Percentiles rank a stretch among this genome's conserved stretches.
Evolutionary conservation across 139 green algal genomes (phyloP).

Genomic region (Picochlorum sp.): DNA sequence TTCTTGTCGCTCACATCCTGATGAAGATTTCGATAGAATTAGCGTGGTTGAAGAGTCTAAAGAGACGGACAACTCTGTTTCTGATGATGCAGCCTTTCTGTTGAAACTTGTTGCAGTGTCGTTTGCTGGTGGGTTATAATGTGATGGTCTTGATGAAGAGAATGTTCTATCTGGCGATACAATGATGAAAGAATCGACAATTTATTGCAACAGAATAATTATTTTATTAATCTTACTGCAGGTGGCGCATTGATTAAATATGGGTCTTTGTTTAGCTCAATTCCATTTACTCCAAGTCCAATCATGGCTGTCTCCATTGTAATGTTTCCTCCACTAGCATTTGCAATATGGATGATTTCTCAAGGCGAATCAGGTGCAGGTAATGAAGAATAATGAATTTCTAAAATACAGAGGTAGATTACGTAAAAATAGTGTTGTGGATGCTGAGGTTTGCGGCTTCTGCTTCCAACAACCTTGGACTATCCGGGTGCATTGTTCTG

Average conservation of each 20-base stretch:
- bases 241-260: conserved; percentile 51
- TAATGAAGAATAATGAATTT: too few relatives aligned
- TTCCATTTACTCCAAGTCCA: conserved; percentile 36
- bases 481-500: not conserved
- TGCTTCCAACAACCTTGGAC: not conserved
- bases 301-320: conserved; percentile 29
- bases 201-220: not conserved
- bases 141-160: not conserved
- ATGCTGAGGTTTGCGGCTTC: too few relatives aligned
- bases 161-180: too few relatives aligned
- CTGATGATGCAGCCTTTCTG: conserved; percentile 17
- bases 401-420: too few relatives aligned
- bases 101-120: conserved; percentile 19
- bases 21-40: too few relatives aligned
- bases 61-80: not conserved
- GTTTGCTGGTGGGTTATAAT: not conserved
- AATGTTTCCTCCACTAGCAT: conserved; percentile 19
- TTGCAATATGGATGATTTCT: conserved; percentile 8
- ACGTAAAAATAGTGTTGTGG: too few relatives aligned
- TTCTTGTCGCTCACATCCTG: too few relatives aligned
- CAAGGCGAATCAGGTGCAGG: not conserved
- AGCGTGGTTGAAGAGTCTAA: not conserved
- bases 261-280: conserved; percentile 30
- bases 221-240: not conserved
- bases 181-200: too few relatives aligned